A percentile compares a stretch with the other conserved stretches of the same genome.
Conservation (phyloP, 306 rosid species). For the Cicer yamashitae region DNA sequence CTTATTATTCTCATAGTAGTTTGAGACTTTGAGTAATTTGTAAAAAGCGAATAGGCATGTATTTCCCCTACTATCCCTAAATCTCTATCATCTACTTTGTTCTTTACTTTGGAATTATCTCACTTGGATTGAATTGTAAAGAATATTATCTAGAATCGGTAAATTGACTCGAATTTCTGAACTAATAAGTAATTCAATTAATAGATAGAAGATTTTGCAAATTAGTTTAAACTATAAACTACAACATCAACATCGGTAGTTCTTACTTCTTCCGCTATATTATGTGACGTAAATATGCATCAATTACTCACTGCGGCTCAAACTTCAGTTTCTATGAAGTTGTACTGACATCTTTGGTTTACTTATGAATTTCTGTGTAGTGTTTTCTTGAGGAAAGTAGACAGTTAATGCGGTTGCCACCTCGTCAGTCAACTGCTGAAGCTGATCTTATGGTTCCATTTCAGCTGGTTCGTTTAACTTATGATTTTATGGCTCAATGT, state of each 20-base stretch:
- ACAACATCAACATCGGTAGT: conserved; percentile 14
- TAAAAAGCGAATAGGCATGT: not conserved
- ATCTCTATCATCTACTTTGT: conserved; percentile 7
- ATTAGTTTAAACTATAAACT: conserved; percentile 24
- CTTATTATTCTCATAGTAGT: conserved; percentile 26
- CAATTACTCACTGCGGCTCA: conserved; percentile 16
- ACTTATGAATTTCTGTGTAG: conserved; percentile 44
- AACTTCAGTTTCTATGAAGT: conserved; percentile 16
- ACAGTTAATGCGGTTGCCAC: conserved; percentile 91
- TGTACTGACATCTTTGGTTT: conserved; percentile 30
- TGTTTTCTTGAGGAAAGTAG: conserved; percentile 99
- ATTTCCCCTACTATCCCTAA: conserved; percentile 16
- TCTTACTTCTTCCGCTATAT: conserved; percentile 27
- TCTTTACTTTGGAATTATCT: conserved; percentile 14
- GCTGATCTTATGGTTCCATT: conserved; percentile 97
- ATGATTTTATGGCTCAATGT: conserved; percentile 35
- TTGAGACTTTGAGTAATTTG: conserved; percentile 17
- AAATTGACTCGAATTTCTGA: conserved; percentile 36
- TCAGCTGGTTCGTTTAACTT: conserved; percentile 76
- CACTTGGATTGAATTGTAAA: conserved; percentile 19
- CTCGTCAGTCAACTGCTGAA: conserved; percentile 97
- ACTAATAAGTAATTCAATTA: conserved; percentile 29
- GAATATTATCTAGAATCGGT: conserved; percentile 16
- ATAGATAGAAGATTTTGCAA: conserved; percentile 24
- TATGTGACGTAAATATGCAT: conserved; percentile 25